phyloP scores from a whole-genome alignment of 1,284 basidiomycete genomes.

The Microbotryum silenes-acaulis region DNA sequence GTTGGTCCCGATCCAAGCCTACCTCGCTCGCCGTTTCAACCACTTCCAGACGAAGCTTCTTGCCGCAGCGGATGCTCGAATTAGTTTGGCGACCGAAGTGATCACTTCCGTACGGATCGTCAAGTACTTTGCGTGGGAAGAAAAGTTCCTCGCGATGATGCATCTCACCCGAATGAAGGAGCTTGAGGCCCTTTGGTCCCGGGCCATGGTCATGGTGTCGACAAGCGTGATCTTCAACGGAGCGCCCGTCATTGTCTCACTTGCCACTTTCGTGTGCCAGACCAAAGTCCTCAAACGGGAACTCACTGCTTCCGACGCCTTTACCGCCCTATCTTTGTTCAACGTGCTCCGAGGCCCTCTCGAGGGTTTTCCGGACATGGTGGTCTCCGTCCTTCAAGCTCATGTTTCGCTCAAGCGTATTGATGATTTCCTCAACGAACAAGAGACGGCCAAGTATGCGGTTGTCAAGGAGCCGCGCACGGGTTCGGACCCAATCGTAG shows the following conservation, averaged over 20 bases:
- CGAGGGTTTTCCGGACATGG: conserved; percentile 35
- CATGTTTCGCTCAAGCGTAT: conserved; percentile 43
- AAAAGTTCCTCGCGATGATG: conserved; percentile 47
- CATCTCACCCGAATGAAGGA: conserved; percentile 44
- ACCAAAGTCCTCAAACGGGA: conserved; percentile 42
- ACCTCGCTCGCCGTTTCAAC: conserved; percentile 44
- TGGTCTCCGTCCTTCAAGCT: conserved; percentile 46
- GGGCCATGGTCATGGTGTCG: conserved; percentile 43
- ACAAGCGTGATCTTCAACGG: conserved; percentile 42
- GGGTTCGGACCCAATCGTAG: conserved; percentile 43
- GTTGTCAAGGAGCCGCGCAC: conserved; percentile 42
- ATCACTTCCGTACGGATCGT: conserved; percentile 48
- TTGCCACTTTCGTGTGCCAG: conserved; percentile 38
- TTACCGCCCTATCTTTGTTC: conserved; percentile 51
- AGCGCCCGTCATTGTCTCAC: conserved; percentile 27
- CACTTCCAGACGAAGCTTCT: conserved; percentile 45
- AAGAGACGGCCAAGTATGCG: conserved; percentile 51
- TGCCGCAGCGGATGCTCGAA: conserved; percentile 48
- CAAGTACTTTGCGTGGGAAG: conserved; percentile 43
- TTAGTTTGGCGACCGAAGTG: conserved; percentile 50
- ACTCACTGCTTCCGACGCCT: conserved; percentile 44
- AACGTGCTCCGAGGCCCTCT: conserved; percentile 45
- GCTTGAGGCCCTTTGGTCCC: conserved; percentile 43
- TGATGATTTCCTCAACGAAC: conserved; percentile 47
- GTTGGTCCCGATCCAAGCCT: conserved; percentile 39